Conservation (phyloP, 2,329 filamentous ascomycete genomes). For the Alternaria novae-zelandiae region DNA sequence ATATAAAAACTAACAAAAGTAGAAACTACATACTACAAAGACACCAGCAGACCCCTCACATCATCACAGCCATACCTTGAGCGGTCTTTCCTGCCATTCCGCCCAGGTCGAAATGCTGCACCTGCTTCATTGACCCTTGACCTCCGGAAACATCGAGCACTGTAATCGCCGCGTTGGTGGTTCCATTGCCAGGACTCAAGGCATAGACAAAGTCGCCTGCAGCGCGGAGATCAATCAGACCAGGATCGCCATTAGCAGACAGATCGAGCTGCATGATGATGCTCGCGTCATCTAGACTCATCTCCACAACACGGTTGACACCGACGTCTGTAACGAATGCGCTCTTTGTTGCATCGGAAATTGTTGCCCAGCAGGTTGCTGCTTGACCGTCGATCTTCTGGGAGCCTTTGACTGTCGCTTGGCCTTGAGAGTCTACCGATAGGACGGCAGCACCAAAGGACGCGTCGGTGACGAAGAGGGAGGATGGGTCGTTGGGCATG, state of each 20-base stretch:
- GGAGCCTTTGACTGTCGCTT: constrained; percentile 45
- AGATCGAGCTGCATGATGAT: constrained; percentile 54
- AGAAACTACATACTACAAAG: neutral
- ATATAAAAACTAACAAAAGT: neutral
- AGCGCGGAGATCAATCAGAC: constrained; percentile 62
- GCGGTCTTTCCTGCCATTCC: constrained; percentile 36
- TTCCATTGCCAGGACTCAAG: constrained; percentile 61
- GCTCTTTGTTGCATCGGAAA: constrained; percentile 56
- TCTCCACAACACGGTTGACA: constrained; percentile 62
- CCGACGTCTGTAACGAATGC: constrained; percentile 66
- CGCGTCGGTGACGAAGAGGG: constrained; percentile 63
- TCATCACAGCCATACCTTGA: constrained; percentile 45
- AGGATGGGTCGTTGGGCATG: constrained; percentile 51
- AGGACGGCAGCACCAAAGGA: constrained; percentile 64
- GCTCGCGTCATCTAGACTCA: constrained; percentile 58
- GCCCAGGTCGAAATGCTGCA: constrained; percentile 48
- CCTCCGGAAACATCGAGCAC: constrained; percentile 49
- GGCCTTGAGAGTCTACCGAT: constrained; percentile 45
- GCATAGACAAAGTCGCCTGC: constrained; percentile 65
- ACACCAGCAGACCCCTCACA: constrained; percentile 8
- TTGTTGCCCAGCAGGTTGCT: constrained; percentile 65
- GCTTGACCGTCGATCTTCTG: constrained; percentile 58
- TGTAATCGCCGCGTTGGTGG: constrained; percentile 41
- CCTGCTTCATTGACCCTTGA: constrained; percentile 32
- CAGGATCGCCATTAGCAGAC: constrained; percentile 53